Evolutionary conservation across 2,329 filamentous ascomycete genomes (phyloP).

Genomic region (Setomelanomma holmii): DNA sequence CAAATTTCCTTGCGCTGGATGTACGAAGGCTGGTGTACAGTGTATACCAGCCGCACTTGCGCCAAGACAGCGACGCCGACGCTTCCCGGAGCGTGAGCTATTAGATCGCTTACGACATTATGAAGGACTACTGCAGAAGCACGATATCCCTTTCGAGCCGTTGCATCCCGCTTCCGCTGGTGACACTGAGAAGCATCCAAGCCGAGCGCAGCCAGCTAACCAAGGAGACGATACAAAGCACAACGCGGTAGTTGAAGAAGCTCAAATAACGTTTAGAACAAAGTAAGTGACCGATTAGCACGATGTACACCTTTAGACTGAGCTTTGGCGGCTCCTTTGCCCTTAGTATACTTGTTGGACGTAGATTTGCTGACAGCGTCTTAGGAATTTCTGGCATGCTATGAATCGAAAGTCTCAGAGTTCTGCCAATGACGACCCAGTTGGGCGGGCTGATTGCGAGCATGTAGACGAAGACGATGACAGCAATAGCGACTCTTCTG

Average conservation of each 20-base stretch:
- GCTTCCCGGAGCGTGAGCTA: slow-evolving; percentile 73
- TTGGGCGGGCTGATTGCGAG: neutral
- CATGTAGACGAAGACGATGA: neutral
- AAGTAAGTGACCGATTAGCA: no score
- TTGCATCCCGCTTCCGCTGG: slow-evolving; percentile 51
- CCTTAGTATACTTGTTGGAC: no score
- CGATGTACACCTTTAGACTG: no score
- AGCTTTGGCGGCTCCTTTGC: no score
- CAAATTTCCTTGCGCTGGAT: slow-evolving; percentile 46
- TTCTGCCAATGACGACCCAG: slow-evolving; percentile 1
- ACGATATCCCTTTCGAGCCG: slow-evolving; percentile 73
- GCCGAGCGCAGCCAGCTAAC: no score
- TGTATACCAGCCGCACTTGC: slow-evolving; percentile 53
- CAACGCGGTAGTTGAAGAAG: no score
- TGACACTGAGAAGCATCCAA: neutral
- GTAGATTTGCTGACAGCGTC: slow-evolving; percentile 6
- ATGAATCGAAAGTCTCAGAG: slow-evolving; percentile 23
- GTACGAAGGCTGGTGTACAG: slow-evolving; percentile 33
- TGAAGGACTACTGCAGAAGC: slow-evolving; percentile 69
- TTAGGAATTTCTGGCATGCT: slow-evolving; percentile 31
- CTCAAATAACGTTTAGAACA: no score
- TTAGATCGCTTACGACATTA: slow-evolving; percentile 73
- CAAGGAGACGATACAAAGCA: no score
- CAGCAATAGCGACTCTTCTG: slow-evolving; percentile 8
- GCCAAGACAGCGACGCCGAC: slow-evolving; percentile 65